Conservation (phyloP, 2,329 filamentous ascomycete genomes). For the Plenodomus biglobosus region DNA sequence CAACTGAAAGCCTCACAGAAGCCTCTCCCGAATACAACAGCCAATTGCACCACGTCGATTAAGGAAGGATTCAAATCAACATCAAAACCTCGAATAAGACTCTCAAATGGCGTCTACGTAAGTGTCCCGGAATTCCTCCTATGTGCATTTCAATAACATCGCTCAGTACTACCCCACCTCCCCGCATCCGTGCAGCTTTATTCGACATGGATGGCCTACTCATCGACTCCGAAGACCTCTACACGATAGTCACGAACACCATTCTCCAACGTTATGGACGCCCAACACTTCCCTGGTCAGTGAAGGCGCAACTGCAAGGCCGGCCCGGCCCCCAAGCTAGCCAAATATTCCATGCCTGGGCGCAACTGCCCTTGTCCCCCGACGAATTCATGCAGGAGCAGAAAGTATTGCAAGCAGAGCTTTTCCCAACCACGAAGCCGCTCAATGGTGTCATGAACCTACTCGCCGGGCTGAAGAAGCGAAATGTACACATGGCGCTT, state of each 20-base stretch:
- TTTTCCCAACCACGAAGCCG: slow-evolving; percentile 74
- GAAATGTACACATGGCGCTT: slow-evolving; percentile 75
- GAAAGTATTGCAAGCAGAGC: slow-evolving; percentile 64
- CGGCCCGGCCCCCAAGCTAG: slow-evolving; percentile 59
- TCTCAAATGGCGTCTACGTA: slow-evolving; percentile 22
- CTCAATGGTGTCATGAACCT: slow-evolving; percentile 76
- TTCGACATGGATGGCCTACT: slow-evolving; percentile 99
- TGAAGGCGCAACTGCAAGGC: slow-evolving; percentile 86
- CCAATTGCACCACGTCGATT: slow-evolving; percentile 4
- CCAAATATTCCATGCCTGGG: slow-evolving; percentile 76
- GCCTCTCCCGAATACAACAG: not conserved
- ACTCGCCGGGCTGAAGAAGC: slow-evolving; percentile 61
- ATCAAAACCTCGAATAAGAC: not conserved
- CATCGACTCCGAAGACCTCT: slow-evolving; percentile 88
- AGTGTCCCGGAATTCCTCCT: not conserved
- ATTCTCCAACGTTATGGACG: slow-evolving; percentile 73
- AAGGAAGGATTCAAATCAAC: not conserved
- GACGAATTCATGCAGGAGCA: slow-evolving; percentile 67
- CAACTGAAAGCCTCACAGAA: no score
- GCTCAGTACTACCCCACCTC: slow-evolving; percentile 47
- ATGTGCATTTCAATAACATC: not conserved
- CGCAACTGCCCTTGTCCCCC: slow-evolving; percentile 73
- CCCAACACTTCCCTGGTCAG: slow-evolving; percentile 80
- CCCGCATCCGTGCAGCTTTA: slow-evolving; percentile 83
- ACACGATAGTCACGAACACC: slow-evolving; percentile 80